These are phyloP conservation scores for Musa schizocarpa DNA, from an alignment of 176 grass and related monocot species.

Conservation along the genomic window DNA sequence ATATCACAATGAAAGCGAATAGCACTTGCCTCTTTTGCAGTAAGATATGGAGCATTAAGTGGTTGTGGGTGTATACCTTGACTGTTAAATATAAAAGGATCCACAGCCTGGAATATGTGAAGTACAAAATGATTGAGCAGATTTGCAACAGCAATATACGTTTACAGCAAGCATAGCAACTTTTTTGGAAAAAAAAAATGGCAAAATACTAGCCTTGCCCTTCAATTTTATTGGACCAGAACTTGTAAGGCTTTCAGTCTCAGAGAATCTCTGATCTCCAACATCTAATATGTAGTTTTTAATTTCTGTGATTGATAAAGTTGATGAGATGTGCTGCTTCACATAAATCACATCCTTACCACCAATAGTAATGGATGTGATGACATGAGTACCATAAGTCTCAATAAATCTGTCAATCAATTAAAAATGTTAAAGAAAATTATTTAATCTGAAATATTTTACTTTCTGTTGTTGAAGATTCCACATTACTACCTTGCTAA, in stretches of 20 bases:
- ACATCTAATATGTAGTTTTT: constrained; percentile 50
- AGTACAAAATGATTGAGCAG: background rate
- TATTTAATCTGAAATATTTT: background rate
- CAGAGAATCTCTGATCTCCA: constrained; percentile 52
- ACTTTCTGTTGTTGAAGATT: background rate
- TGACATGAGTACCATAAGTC: constrained; percentile 61
- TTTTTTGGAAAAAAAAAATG: constrained; percentile 6
- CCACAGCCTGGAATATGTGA: constrained; percentile 27
- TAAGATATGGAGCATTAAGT: constrained; percentile 38
- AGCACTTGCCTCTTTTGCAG: constrained; percentile 52
- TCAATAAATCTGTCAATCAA: constrained; percentile 58
- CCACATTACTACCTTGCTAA: constrained; percentile 39
- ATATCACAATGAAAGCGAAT: background rate
- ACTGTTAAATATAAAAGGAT: constrained; percentile 40
- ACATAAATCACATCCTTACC: constrained; percentile 60
- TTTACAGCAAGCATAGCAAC: constrained; percentile 7
- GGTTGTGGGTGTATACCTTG: constrained; percentile 58
- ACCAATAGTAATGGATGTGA: constrained; percentile 49
- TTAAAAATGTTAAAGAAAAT: constrained; percentile 10
- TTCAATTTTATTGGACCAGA: constrained; percentile 42
- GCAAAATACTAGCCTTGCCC: constrained; percentile 37
- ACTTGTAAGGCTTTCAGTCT: constrained; percentile 28
- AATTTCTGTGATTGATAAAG: constrained; percentile 39
- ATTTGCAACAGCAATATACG: background rate
- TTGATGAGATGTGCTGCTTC: constrained; percentile 48